These are phyloP conservation scores for Imleria badia DNA, from an alignment of 768 basidiomycete species.

Conservation along the genomic window DNA sequence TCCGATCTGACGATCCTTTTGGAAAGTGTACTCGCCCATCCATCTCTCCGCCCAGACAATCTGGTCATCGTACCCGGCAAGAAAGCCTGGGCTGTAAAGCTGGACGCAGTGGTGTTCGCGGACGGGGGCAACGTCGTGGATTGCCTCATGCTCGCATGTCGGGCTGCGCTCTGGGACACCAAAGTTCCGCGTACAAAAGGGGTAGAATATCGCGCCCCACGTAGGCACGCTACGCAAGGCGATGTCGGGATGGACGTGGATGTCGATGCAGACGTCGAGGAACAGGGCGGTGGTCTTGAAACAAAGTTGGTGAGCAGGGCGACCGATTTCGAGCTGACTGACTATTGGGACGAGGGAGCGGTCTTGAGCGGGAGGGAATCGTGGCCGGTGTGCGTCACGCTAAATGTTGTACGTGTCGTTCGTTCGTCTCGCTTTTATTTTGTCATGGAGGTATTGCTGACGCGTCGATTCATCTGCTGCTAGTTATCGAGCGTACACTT, in stretches of 20 bases:
- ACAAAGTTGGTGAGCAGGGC: constrained; percentile 49
- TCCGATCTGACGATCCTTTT: constrained; percentile 67
- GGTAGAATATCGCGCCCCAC: constrained; percentile 61
- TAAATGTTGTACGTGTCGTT: constrained; percentile 63
- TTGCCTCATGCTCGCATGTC: constrained; percentile 74
- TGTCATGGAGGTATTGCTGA: not conserved
- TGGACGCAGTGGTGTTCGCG: constrained; percentile 73
- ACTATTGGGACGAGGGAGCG: constrained; percentile 87
- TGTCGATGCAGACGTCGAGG: constrained; percentile 23
- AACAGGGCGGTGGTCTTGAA: constrained; percentile 54
- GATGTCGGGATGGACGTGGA: constrained; percentile 55
- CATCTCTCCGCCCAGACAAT: constrained; percentile 64
- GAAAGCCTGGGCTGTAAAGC: constrained; percentile 73
- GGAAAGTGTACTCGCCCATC: constrained; percentile 63
- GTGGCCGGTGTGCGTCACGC: constrained; percentile 77
- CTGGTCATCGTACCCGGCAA: constrained; percentile 56
- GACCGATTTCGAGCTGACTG: constrained; percentile 82
- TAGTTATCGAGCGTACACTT: constrained; percentile 63
- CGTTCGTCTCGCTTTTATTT: not conserved
- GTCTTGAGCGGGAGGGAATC: constrained; percentile 55
- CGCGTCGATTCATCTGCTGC: not conserved
- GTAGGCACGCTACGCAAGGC: constrained; percentile 35
- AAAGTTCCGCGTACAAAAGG: constrained; percentile 72
- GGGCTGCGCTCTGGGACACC: constrained; percentile 79
- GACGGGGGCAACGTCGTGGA: constrained; percentile 78